These are phyloP conservation scores for Nadsonia starkeyi-henricii DNA, from an alignment of 1,139 yeast genomes.

Conservation along the genomic window DNA sequence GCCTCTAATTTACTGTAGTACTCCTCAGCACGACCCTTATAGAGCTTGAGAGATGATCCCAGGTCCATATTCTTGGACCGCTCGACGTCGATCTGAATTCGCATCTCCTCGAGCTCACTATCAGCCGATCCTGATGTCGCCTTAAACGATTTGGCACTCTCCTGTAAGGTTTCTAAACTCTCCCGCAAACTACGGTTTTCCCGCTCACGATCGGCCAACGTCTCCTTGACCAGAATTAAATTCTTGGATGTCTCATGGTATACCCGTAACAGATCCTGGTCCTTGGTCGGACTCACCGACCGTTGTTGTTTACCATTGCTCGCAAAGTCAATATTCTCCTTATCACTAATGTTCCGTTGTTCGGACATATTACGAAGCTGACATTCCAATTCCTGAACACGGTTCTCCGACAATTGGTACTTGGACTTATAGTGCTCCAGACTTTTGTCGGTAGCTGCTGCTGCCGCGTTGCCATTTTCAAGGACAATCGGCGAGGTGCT, in stretches of 20 bases:
- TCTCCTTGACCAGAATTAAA: conserved; percentile 36
- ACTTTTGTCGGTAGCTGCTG: conserved; percentile 8
- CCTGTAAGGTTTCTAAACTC: conserved; percentile 23
- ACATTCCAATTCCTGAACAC: conserved; percentile 15
- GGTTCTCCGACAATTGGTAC: conserved; percentile 13
- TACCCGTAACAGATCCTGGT: conserved; percentile 37
- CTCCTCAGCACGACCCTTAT: conserved; percentile 62
- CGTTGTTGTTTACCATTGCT: too few species aligned
- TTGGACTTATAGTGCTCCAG: conserved; percentile 11
- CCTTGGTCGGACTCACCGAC: too few species aligned
- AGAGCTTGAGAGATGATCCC: conserved; percentile 40
- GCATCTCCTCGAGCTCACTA: conserved; percentile 11
- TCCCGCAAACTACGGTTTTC: conserved; percentile 25
- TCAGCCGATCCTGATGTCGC: conserved; percentile 10
- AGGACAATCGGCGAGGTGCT: conserved; percentile 8
- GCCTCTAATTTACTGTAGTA: conserved; percentile 60
- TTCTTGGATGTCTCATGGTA: conserved; percentile 45
- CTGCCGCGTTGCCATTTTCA: background rate
- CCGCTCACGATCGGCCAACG: conserved; percentile 30
- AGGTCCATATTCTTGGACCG: conserved; percentile 39
- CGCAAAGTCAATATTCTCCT: too few species aligned
- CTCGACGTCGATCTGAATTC: conserved; percentile 41
- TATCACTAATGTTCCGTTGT: too few species aligned
- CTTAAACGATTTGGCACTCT: conserved; percentile 18
- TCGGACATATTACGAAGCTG: conserved; percentile 4